Percentiles rank a stretch among this genome's conserved stretches.
Conservation (phyloP, 2,329 filamentous ascomycete genomes). For the Trichoderma endophyticum region DNA sequence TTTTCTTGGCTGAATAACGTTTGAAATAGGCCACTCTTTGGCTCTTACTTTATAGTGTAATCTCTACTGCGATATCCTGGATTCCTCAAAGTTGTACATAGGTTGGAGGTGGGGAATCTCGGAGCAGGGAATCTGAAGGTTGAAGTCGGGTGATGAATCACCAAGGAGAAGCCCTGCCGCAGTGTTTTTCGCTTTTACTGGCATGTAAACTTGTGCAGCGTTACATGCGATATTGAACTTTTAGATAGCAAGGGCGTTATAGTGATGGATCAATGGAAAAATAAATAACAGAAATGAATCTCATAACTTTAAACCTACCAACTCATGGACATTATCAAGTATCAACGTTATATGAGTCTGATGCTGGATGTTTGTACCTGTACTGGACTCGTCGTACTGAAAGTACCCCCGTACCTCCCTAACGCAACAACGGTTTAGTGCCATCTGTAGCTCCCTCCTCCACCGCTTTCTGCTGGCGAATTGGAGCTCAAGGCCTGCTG, state of each 20-base stretch:
- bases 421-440: background rate
- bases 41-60: background rate
- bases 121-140: background rate
- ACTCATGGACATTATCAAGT: background rate
- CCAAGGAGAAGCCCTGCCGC: background rate
- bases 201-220: background rate
- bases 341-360: background rate
- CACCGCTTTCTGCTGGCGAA: slow-evolving; percentile 6
- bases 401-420: background rate
- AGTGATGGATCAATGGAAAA: background rate
- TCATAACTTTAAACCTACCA: background rate
- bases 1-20: background rate
- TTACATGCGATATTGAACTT: background rate
- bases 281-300: background rate
- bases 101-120: background rate
- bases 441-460: background rate
- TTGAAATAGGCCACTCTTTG: background rate
- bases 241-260: background rate
- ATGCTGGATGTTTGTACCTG: background rate
- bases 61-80: background rate
- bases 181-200: background rate
- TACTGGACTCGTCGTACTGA: background rate
- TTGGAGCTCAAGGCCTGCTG: background rate
- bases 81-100: background rate
- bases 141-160: background rate